Base-by-base conservation (phyloP, 805 yeast species). In the Pichia rugopelliculosa region DNA sequence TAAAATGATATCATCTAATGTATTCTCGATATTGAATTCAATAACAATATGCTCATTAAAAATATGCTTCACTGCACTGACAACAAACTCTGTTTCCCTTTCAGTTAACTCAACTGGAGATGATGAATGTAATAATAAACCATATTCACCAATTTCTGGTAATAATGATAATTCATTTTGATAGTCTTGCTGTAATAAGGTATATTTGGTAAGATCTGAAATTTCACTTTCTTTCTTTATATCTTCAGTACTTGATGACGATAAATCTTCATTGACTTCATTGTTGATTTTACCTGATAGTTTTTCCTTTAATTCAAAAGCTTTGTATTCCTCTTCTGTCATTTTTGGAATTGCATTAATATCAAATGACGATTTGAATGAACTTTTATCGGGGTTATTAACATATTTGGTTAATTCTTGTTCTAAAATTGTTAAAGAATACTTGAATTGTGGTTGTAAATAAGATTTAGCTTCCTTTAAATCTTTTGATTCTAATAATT, bases 31-130 rank as follows among this genome's bases (percentile, higher is more conserved):
- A 54, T 84, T 80, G 67, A 78, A 91, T 70, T 91, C 96, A 54
- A 89, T 67, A 27, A 82, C 79, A 52, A 91, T 79, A 58, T 85
- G 82, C 15, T 77, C 71, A 52, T 79, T 79, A 67, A 86, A 93
- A 47, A 90, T 68, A 64, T 90, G 98, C 66, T 87, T 90, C 48
- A 87, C 73, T 33, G 84, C 90, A 45, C 75, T 76, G 50, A 93
- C 95, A 39, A 88, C 90, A 65, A 89, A 88, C 68, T 93, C 99
- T 52, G 95, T 88, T 65, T 90, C 98, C 50, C 77, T 74, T 65
- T 93, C 99, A 21, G 98, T 90, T 59, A 91, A 77, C 55, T 83
- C 79, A 47, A 79, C 71, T 33, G 72, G 65, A 34, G 69, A 61
- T 2, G 95, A 81, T 9, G 90, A 77, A 67, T 84, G 88, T 52